Evolutionary conservation across 2,329 filamentous ascomycete genomes (phyloP).

Genomic region (Microdochium trichocladiopsis): DNA sequence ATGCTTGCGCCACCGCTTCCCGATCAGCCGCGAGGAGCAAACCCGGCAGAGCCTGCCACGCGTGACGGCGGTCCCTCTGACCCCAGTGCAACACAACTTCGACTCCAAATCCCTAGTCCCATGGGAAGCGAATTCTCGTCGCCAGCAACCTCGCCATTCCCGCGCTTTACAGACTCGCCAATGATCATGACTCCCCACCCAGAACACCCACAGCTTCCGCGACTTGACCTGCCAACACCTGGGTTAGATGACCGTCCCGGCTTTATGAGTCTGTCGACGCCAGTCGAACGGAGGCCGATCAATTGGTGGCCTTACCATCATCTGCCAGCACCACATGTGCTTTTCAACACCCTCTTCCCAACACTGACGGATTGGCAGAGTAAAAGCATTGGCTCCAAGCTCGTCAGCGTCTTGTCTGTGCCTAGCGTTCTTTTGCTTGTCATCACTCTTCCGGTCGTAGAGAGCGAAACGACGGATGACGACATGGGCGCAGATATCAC

Average conservation of each 20-base stretch:
- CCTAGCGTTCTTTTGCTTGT: slow-evolving; percentile 87
- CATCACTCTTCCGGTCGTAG: slow-evolving; percentile 85
- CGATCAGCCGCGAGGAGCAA: background rate
- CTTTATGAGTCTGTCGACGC: slow-evolving; percentile 34
- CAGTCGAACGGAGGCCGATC: slow-evolving; percentile 38
- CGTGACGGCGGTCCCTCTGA: background rate
- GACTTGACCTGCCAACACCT: slow-evolving; percentile 48
- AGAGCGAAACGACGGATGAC: slow-evolving; percentile 54
- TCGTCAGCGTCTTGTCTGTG: slow-evolving; percentile 76
- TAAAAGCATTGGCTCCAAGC: slow-evolving; percentile 78
- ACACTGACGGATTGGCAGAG: slow-evolving; percentile 75
- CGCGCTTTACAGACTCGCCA: slow-evolving; percentile 56
- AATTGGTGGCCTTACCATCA: slow-evolving; percentile 77
- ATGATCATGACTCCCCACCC: slow-evolving; percentile 32
- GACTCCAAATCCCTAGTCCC: slow-evolving; percentile 40
- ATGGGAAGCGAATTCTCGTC: slow-evolving; percentile 26
- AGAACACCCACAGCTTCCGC: slow-evolving; percentile 33
- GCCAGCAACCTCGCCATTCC: slow-evolving; percentile 56
- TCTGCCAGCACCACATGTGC: slow-evolving; percentile 63
- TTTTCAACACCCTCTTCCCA: slow-evolving; percentile 75
- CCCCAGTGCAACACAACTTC: slow-evolving; percentile 17
- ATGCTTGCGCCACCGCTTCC: background rate
- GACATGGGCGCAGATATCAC: slow-evolving; percentile 27
- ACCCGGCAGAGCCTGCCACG: background rate
- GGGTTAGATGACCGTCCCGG: slow-evolving; percentile 34